Percentiles rank a stretch among this genome's conserved stretches.
Evolutionary conservation across 1,284 basidiomycete genomes (phyloP).

Genomic region (Microbotryum lychnidis-dioicae): DNA sequence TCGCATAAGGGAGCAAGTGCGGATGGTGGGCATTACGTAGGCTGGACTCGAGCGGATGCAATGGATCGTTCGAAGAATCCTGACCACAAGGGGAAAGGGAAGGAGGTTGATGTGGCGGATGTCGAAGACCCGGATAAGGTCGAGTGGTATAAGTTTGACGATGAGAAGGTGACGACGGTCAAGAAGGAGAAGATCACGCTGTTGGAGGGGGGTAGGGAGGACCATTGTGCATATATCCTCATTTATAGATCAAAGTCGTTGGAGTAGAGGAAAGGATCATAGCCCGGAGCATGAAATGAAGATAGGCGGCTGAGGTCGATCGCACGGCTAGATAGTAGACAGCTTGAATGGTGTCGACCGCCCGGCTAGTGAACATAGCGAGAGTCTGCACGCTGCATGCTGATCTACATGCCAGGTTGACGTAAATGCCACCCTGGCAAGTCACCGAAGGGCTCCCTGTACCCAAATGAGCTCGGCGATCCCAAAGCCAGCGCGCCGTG

Average conservation of each 20-base stretch:
- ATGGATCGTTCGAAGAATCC: constrained; percentile 1
- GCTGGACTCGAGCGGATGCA: constrained; percentile 13
- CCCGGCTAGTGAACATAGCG: too few relatives aligned
- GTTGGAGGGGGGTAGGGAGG: constrained; percentile 71
- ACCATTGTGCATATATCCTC: constrained; percentile 76
- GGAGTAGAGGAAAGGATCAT: constrained; percentile 13
- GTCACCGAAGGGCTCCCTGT: too few relatives aligned
- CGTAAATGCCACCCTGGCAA: too few relatives aligned
- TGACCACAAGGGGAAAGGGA: not conserved
- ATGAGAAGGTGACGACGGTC: constrained; percentile 76
- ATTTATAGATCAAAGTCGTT: constrained; percentile 53
- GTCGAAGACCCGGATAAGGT: constrained; percentile 27
- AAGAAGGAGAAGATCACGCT: constrained; percentile 69
- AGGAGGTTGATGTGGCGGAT: constrained; percentile 1
- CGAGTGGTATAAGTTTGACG: constrained; percentile 53
- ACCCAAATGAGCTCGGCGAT: too few relatives aligned
- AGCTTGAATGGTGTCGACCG: too few relatives aligned
- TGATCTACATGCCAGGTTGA: too few relatives aligned
- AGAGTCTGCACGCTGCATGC: too few relatives aligned
- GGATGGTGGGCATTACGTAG: constrained; percentile 55
- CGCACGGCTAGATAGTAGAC: too few relatives aligned
- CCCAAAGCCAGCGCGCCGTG: too few relatives aligned
- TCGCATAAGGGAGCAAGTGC: constrained; percentile 95
- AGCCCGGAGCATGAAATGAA: too few relatives aligned
- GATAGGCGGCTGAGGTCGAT: too few relatives aligned